A percentile compares a stretch with the other conserved stretches of the same genome.
phyloP scores from a whole-genome alignment of 768 basidiomycete species.

The Boletellus sp. region DNA sequence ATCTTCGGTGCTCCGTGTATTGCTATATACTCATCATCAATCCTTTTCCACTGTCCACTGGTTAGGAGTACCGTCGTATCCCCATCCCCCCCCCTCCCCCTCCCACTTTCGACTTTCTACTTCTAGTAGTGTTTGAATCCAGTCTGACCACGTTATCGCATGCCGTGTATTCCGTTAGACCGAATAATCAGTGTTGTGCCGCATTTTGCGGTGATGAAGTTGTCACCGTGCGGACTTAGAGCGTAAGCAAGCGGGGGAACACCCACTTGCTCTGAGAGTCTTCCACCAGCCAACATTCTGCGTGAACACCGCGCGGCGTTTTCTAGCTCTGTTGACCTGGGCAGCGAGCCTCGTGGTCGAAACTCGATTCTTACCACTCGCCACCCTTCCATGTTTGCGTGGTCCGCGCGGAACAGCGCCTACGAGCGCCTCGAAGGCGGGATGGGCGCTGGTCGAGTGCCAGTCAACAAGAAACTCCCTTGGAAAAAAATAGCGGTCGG shows the following conservation, averaged over 20 bases:
- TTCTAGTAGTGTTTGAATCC: background rate
- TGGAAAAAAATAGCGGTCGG: conserved; percentile 72
- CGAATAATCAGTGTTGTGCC: background rate
- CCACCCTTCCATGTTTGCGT: conserved; percentile 19
- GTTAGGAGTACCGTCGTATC: conserved; percentile 55
- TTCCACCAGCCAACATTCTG: conserved; percentile 17
- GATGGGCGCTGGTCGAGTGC: conserved; percentile 45
- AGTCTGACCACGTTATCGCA: background rate
- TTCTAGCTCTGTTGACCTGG: conserved; percentile 31
- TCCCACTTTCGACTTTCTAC: background rate
- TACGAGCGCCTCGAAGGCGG: conserved; percentile 64
- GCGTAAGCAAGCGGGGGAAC: too few species aligned
- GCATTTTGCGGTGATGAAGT: background rate
- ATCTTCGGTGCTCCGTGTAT: conserved; percentile 46
- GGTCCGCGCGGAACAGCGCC: conserved; percentile 39
- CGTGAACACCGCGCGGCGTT: conserved; percentile 18
- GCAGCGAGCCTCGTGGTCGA: conserved; percentile 24
- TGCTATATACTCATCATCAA: conserved; percentile 23
- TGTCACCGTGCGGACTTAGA: too few species aligned
- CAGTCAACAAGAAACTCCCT: conserved; percentile 33
- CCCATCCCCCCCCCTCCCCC: conserved; percentile 8
- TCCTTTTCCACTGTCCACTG: conserved; percentile 37
- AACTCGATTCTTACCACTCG: conserved; percentile 1
- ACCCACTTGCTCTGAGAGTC: too few species aligned
- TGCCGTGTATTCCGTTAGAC: conserved; percentile 5